phyloP scores from a whole-genome alignment of 2,329 filamentous ascomycete genomes.

The Paraphaeosphaeria minitans region DNA sequence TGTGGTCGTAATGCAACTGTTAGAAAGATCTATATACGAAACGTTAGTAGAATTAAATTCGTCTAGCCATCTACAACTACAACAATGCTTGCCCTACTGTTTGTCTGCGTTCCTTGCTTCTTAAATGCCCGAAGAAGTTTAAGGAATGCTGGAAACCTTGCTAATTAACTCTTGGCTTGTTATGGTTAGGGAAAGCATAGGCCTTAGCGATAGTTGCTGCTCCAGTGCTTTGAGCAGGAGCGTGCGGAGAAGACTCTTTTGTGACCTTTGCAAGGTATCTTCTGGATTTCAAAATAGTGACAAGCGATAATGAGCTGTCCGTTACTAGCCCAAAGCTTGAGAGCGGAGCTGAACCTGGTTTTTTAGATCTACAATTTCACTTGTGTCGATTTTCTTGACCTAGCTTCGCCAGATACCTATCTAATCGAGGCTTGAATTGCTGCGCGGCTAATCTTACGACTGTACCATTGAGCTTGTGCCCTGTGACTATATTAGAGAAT shows the following conservation, averaged over 20 bases:
- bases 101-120: not conserved
- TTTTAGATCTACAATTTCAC: constrained; percentile 18
- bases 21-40: not conserved
- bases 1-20: constrained; percentile 6
- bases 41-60: not conserved
- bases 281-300: constrained; percentile 17
- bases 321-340: not conserved
- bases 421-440: not conserved
- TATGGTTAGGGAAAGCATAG: not conserved
- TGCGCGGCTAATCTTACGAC: constrained; percentile 2
- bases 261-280: constrained; percentile 9
- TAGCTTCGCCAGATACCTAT: constrained; percentile 11
- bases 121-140: not conserved
- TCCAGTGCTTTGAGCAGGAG: constrained; percentile 4
- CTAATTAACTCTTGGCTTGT: not conserved
- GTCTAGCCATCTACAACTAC: constrained; percentile 8
- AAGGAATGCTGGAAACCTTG: not conserved
- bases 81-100: not conserved
- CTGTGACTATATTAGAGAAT: not conserved
- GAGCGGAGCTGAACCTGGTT: not conserved
- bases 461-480: not conserved
- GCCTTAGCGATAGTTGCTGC: not conserved
- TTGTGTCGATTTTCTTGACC: constrained; percentile 19
- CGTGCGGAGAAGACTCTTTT: constrained; percentile 10
- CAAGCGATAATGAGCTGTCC: not conserved